phyloP scores from a whole-genome alignment of 2,329 filamentous ascomycete genomes.

The Fusarium neocosmosporiellum region DNA sequence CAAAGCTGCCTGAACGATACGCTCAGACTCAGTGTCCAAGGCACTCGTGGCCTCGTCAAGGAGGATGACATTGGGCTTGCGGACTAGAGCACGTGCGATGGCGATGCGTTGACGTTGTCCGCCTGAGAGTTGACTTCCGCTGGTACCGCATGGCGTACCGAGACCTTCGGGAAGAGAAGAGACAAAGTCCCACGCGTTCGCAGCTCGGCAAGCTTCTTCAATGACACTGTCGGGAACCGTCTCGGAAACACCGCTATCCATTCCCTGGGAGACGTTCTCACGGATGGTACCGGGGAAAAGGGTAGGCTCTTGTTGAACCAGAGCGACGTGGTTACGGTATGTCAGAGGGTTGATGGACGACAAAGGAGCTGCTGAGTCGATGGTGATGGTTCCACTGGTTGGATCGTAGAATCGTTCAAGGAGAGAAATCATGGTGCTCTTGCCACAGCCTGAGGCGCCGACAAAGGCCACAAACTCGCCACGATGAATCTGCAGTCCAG shows the following conservation, averaged over 20 bases:
- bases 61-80: constrained; percentile 12
- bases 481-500: constrained; percentile 55
- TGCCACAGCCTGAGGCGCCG: constrained; percentile 62
- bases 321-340: constrained; percentile 3
- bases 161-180: constrained; percentile 11
- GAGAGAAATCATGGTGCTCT: constrained; percentile 67
- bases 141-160: neutral
- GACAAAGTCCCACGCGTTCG: constrained; percentile 18
- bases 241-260: neutral
- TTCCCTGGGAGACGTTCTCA: constrained; percentile 11
- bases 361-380: constrained; percentile 46
- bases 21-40: constrained; percentile 14
- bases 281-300: constrained; percentile 12
- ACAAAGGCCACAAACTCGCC: constrained; percentile 64
- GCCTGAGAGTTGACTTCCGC: constrained; percentile 14
- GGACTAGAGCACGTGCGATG: constrained; percentile 17
- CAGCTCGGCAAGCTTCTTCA: constrained; percentile 9
- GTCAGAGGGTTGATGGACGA: neutral
- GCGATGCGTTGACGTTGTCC: constrained; percentile 20
- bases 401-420: constrained; percentile 57
- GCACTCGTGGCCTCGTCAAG: constrained; percentile 16
- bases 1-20: constrained; percentile 14
- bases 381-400: constrained; percentile 54
- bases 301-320: constrained; percentile 15
- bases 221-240: neutral